Conservation (phyloP, 345 rosid genomes). For the Eucalyptus erythrocorys region DNA sequence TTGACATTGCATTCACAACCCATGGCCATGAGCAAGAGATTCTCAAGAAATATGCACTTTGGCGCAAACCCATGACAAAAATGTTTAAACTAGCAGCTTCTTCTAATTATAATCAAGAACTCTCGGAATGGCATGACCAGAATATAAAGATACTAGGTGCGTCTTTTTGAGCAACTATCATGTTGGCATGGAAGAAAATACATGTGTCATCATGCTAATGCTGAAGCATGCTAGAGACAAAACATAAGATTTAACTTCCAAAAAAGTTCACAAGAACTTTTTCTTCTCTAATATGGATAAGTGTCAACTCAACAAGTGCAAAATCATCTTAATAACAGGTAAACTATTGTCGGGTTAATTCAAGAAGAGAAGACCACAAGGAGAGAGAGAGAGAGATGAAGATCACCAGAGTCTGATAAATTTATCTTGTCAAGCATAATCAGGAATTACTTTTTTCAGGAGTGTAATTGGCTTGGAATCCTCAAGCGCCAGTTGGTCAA, state of each 20-base stretch:
- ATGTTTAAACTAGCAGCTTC: neutral
- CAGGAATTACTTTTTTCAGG: constrained; percentile 62
- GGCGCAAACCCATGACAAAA: neutral
- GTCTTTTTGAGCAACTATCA: neutral
- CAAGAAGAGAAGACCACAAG: neutral
- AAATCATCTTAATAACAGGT: neutral
- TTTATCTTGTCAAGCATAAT: constrained; percentile 19
- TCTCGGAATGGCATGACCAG: neutral
- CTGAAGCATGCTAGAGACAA: neutral
- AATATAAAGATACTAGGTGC: neutral
- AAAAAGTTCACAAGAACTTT: neutral
- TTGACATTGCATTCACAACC: neutral
- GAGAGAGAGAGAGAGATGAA: neutral
- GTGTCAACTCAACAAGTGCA: neutral
- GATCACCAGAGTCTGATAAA: neutral
- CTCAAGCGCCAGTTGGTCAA: constrained; percentile 52
- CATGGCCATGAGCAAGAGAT: neutral
- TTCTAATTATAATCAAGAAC: neutral
- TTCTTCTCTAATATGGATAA: neutral
- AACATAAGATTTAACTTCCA: neutral
- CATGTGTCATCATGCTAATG: neutral
- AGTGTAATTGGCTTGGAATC: constrained; percentile 51
- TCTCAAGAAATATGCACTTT: too few relatives aligned
- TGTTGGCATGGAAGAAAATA: neutral
- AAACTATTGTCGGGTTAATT: neutral